Base-by-base conservation (phyloP, 2,329 filamentous ascomycete genomes). In the Pezicula radicicola region DNA sequence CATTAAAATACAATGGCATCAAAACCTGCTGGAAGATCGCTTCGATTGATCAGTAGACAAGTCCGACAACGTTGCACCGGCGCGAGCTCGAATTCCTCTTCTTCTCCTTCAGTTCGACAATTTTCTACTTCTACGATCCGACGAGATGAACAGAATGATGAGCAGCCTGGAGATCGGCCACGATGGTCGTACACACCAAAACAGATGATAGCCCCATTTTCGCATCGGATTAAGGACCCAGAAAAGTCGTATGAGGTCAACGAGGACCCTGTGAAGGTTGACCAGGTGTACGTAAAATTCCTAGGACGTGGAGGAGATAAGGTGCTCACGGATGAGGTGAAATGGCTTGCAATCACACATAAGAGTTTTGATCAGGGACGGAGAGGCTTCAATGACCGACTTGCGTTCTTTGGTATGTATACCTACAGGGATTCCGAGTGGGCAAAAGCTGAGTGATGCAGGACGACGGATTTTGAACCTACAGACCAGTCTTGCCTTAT, bases 321-420 rank as follows among this genome's bases (percentile, higher is more conserved):
- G 61, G 69, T 94, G 68, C 77, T 99, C 52, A 85, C 88, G 2
- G 92, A 97, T 15, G 93, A 99, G 73, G 78, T 94, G 56, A 97
- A 97, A 75, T 99, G 94, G 94, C 76, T 97, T 65, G 92, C 92
- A 28, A 83, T 99, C 51, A 99, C 94, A 59, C 94, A 97, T 72
- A 97, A 97, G 81, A 97, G 91, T 72, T 97, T 96, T 66, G 93
- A 99, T 68, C 91, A 97, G 67, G 94, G 92, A 48, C 80, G 91
- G 65, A 86, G 92, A 76, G 93, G 93, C 1, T 96, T 93, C 74
- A 99, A 99, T 69, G 93, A 97, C 65, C 83, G 90, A 56, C 75
- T 99, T 70, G 89, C 91, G n/a, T 91, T 89, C 66, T 75, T 96
- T 49, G 93, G 91, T 95, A 80, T 53, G 75, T 65, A 18, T 37